These are phyloP conservation scores for Metarhizium album DNA, from an alignment of 2,329 filamentous ascomycete genomes.

Conservation along the genomic window DNA sequence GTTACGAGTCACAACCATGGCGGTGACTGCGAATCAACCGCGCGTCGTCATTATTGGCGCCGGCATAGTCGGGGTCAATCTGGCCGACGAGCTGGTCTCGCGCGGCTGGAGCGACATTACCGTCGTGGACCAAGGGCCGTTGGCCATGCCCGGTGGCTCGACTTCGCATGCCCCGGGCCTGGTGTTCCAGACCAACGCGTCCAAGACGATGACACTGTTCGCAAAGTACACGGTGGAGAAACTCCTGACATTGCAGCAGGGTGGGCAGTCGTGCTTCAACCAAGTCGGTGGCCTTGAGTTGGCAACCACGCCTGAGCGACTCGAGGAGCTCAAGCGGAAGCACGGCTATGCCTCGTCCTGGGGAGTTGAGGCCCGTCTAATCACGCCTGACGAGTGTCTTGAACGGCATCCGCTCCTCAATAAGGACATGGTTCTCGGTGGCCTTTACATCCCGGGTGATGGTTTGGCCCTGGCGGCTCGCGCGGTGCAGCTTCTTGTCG, in stretches of 20 bases:
- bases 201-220: constrained; percentile 46
- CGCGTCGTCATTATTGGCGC: constrained; percentile 51
- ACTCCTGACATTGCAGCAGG: constrained; percentile 35
- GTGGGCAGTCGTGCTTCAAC: constrained; percentile 40
- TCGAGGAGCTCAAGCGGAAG: constrained; percentile 52
- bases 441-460: constrained; percentile 49
- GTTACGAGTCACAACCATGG: too few relatives aligned
- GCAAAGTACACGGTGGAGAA: constrained; percentile 54
- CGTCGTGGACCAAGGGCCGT: constrained; percentile 52
- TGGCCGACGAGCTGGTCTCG: constrained; percentile 52
- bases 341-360: constrained; percentile 50
- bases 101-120: constrained; percentile 55
- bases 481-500: constrained; percentile 51
- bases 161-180: constrained; percentile 55
- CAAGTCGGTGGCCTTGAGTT: constrained; percentile 53
- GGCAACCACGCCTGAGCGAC: constrained; percentile 46
- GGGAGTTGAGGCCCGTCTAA: constrained; percentile 44
- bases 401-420: constrained; percentile 44
- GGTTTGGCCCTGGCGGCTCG: constrained; percentile 49
- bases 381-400: constrained; percentile 41
- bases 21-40: constrained; percentile 23
- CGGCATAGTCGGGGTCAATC: constrained; percentile 52
- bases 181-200: constrained; percentile 51
- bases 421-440: constrained; percentile 42
- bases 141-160: constrained; percentile 52